Evolutionary conservation across 495 filamentous ascomycete genomes (phyloP).

Genomic region (Chaetomium cochliodes): DNA sequence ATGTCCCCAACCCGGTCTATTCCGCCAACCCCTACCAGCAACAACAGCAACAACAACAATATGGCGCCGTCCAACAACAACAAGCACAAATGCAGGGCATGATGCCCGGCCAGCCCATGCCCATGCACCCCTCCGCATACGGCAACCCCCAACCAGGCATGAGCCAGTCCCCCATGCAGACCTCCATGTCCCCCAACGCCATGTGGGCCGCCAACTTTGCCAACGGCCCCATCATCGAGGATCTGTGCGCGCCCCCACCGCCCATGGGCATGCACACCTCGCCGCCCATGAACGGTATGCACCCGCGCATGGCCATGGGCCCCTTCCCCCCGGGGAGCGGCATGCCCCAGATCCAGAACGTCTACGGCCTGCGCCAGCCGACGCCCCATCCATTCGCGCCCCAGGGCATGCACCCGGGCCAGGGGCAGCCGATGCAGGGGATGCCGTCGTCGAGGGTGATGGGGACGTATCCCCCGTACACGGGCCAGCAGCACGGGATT

Average conservation of each 20-base stretch:
- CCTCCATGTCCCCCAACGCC: constrained; percentile 15
- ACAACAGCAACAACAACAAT: constrained; percentile 7
- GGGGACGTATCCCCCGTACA: constrained; percentile 11
- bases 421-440: constrained; percentile 28
- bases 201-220: constrained; percentile 20
- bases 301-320: constrained; percentile 7
- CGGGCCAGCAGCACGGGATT: constrained; percentile 5
- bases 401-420: constrained; percentile 14
- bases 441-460: not conserved
- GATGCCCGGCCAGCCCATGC: constrained; percentile 1
- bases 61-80: constrained; percentile 4
- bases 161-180: constrained; percentile 18
- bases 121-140: constrained; percentile 10
- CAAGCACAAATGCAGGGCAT: constrained; percentile 15
- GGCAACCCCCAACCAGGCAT: constrained; percentile 7
- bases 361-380: constrained; percentile 23
- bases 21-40: constrained; percentile 12
- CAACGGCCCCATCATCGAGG: constrained; percentile 27
- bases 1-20: constrained; percentile 17
- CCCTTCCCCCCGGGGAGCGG: constrained; percentile 16
- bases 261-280: constrained; percentile 12
- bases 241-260: constrained; percentile 22
- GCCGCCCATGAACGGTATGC: constrained; percentile 15
- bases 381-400: not conserved
- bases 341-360: constrained; percentile 23